phyloP scores from a whole-genome alignment of 2,329 filamentous ascomycete genomes.

The Fragosphaeria purpurea region DNA sequence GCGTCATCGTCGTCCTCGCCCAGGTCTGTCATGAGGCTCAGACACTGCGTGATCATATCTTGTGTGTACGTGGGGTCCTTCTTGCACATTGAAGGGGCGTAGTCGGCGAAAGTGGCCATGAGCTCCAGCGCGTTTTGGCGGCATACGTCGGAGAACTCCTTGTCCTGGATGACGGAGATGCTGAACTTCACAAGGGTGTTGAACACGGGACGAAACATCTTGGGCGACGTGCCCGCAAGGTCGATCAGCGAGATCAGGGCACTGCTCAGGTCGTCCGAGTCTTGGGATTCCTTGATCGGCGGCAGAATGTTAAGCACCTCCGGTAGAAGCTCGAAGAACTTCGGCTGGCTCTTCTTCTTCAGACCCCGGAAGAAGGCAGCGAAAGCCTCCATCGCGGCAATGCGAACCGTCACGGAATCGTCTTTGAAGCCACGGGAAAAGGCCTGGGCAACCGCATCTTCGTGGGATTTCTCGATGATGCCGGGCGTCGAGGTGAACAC shows the following conservation, averaged over 20 bases:
- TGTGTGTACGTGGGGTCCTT: slow-evolving; percentile 86
- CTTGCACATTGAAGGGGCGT: slow-evolving; percentile 85
- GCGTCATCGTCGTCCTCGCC: slow-evolving; percentile 92
- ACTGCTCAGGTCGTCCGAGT: slow-evolving; percentile 84
- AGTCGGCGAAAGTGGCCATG: slow-evolving; percentile 97
- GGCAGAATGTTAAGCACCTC: slow-evolving; percentile 91
- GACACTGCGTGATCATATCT: slow-evolving; percentile 96
- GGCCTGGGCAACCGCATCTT: slow-evolving; percentile 76
- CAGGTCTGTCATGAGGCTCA: slow-evolving; percentile 96
- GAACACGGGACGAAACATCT: slow-evolving; percentile 97
- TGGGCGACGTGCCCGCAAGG: slow-evolving; percentile 83
- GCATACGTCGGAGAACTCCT: slow-evolving; percentile 81
- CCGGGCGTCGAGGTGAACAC: slow-evolving; percentile 92
- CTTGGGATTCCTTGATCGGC: slow-evolving; percentile 81
- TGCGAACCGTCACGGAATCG: slow-evolving; percentile 69
- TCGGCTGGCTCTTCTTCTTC: slow-evolving; percentile 74
- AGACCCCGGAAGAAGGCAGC: slow-evolving; percentile 91
- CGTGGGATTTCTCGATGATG: slow-evolving; percentile 93
- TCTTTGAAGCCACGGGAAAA: slow-evolving; percentile 92
- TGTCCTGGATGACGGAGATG: slow-evolving; percentile 88
- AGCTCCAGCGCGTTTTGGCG: slow-evolving; percentile 92
- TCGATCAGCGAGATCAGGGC: slow-evolving; percentile 88
- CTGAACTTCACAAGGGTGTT: slow-evolving; percentile 86
- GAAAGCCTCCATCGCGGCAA: slow-evolving; percentile 94
- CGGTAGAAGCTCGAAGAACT: slow-evolving; percentile 79